Evolutionary conservation across 306 rosid genomes (phyloP), one percentile per base, ranked within the genome.

Genomic region (Cicer judaicum): DNA sequence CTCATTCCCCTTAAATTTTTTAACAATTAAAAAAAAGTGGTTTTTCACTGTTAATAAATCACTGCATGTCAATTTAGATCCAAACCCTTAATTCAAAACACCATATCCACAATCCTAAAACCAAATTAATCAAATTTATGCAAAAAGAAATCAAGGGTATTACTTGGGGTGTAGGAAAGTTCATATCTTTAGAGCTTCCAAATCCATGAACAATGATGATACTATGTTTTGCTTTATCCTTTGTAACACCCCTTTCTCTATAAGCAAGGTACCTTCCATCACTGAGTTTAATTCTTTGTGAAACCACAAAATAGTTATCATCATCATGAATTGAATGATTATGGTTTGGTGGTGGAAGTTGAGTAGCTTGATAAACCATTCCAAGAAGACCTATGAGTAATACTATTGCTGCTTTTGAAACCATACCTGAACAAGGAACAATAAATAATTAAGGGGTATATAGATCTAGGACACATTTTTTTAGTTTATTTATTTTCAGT

Each of bases 201-300:
- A 90, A 88, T 61, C 93, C 93, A 48, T 87, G 91, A 2, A 80
- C 80, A 56, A 80, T 61, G 59, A 88, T 77, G 66, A 88, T 79
- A 44, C 76, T 67, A 70, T 82, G 80, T 38, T 79, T 80, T 15
- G 91, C 91, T 61, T 53, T 52, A 43, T 88, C 87, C 79, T 79
- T 88, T 39, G 82, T 71, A 38, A 85, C 89, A 21, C 96, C 93
- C 39, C 40, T 74, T 70, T 91, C 93, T 80, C 77, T 85, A 68
- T 88, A 88, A 42, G 96, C 89, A 68, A 90, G 48, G 47, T 80
- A 57, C 78, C 96, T 88, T 57, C 96, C 93, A 82, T 88, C 93
- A 2, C 78, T 72, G 47, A 90, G 93, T 59, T 49, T 86, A 50
- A 90, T 77, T 78, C 90, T 86, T 13, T 80, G 70, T 41, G 89